Evolutionary conservation across 1,284 basidiomycete genomes (phyloP), one percentile per base, ranked within the genome.

Genomic region (Malassezia arunalokei): DNA sequence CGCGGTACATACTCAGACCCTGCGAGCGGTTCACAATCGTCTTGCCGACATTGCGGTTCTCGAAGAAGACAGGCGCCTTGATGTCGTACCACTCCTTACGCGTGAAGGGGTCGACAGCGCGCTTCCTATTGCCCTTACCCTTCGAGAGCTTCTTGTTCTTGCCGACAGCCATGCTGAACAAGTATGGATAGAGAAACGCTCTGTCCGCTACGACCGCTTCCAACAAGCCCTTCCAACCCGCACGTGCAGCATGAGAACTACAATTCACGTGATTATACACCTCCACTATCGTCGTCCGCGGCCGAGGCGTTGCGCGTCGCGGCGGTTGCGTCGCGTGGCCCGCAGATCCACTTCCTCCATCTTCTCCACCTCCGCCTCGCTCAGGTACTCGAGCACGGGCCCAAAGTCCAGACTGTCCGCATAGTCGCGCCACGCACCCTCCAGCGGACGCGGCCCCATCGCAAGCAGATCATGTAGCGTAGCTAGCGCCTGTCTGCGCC

Each of bases 71-170:
- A 54, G 94, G 94, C 8, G 91, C 92, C 78, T 95, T 96, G 78
- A 99, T 85, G 77, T 96, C 90, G 78, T 92, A 99, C 94, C 94
- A 98, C 74, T 98, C 92, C 81, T 99, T 99, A 79, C 92, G 85
- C 69, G 92, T 85, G 86, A 99, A 96, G 68, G 94, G 90, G 82
- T 99, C 94, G 68, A 98, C 90, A 76, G 92, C 88, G 83, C 92
- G 92, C 81, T 95, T 94, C 73, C 75, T 76, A 84, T 92, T 94
- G 82, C 96, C 96, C 83, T 96, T 96, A 75, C 92, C 91, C 81
- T 98, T 98, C 53, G 89, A 92, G 73, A 96, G 84, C 77, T 92
- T 86, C 81, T 98, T 98, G 81, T 96, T 96, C 87, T 89, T 76
- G 60, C 75, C 75, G 64, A 76, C 74, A 71, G 74, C 53, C 53